These are phyloP conservation scores for Trametes pubescens DNA, from an alignment of 1,284 basidiomycete genomes.

Conservation along the genomic window DNA sequence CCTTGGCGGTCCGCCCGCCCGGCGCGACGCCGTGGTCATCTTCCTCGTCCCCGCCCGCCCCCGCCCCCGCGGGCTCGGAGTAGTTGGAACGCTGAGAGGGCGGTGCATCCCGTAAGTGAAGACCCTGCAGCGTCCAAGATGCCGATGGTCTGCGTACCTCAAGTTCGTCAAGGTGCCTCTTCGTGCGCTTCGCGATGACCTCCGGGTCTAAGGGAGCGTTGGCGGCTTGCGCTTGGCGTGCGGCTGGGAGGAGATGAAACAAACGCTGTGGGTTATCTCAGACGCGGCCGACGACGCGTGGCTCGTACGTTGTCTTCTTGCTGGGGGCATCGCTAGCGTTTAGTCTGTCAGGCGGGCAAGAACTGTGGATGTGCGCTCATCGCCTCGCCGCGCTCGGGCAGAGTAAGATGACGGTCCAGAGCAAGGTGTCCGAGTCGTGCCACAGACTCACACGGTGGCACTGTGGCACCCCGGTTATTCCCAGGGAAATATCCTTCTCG, in stretches of 20 bases:
- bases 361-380: neutral
- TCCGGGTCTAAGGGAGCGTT: slow-evolving; percentile 58
- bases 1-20: slow-evolving; percentile 54
- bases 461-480: neutral
- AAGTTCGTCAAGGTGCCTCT: slow-evolving; percentile 81
- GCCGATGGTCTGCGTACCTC: slow-evolving; percentile 56
- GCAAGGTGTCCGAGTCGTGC: neutral
- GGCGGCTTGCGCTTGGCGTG: slow-evolving; percentile 49
- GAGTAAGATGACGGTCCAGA: neutral
- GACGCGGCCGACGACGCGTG: slow-evolving; percentile 2
- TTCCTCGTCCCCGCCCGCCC: slow-evolving; percentile 19
- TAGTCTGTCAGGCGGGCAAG: neutral
- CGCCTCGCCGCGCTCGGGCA: slow-evolving; percentile 5
- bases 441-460: neutral
- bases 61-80: slow-evolving; percentile 60
- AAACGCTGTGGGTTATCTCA: slow-evolving; percentile 15
- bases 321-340: slow-evolving; percentile 24
- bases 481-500: neutral
- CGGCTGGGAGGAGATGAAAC: slow-evolving; percentile 40
- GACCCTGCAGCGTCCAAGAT: slow-evolving; percentile 4
- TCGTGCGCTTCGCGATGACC: slow-evolving; percentile 75
- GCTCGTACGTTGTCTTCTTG: slow-evolving; percentile 27
- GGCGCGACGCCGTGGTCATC: slow-evolving; percentile 47
- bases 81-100: slow-evolving; percentile 76
- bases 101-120: slow-evolving; percentile 15